Evolutionary conservation across 1,284 basidiomycete genomes (phyloP).

Genomic region (Microbotryum lychnidis-dioicae): DNA sequence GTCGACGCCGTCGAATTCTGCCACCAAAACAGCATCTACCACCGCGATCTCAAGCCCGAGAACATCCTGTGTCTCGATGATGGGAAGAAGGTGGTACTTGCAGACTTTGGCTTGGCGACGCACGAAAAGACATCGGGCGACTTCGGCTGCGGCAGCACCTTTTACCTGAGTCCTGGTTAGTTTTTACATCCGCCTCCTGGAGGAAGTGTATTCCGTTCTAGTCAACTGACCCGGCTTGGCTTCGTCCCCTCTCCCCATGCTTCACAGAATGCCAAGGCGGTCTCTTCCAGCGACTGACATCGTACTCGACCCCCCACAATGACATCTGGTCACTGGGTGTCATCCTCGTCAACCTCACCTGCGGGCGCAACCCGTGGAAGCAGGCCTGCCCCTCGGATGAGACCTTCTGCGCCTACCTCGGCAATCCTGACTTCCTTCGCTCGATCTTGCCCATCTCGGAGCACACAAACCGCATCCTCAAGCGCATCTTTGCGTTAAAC

Average conservation of each 20-base stretch:
- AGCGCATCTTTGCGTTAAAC: slow-evolving; percentile 47
- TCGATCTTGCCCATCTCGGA: slow-evolving; percentile 62
- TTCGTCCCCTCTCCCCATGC: slow-evolving; percentile 15
- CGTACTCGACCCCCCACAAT: slow-evolving; percentile 64
- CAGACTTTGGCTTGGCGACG: slow-evolving; percentile 95
- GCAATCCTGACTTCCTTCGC: slow-evolving; percentile 60
- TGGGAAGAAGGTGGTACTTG: slow-evolving; percentile 75
- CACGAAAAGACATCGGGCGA: slow-evolving; percentile 78
- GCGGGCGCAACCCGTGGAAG: slow-evolving; percentile 80
- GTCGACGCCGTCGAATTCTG: slow-evolving; percentile 86
- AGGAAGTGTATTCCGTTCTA: neutral
- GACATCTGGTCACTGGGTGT: slow-evolving; percentile 95
- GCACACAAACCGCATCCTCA: slow-evolving; percentile 51
- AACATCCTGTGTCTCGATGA: slow-evolving; percentile 77
- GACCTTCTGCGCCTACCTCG: slow-evolving; percentile 60
- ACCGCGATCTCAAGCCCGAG: slow-evolving; percentile 96
- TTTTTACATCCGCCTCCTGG: slow-evolving; percentile 21
- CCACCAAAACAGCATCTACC: slow-evolving; percentile 66
- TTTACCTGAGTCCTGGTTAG: slow-evolving; percentile 91
- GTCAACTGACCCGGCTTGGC: slow-evolving; percentile 11
- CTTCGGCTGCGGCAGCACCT: slow-evolving; percentile 91
- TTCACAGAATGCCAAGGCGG: slow-evolving; percentile 81
- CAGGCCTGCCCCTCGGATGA: slow-evolving; percentile 62
- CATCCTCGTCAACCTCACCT: slow-evolving; percentile 80
- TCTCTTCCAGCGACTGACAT: slow-evolving; percentile 52